Evolutionary conservation across 805 yeast genomes (phyloP), one percentile per base, ranked within the genome.

Genomic region (Saccharomycopsis synnaedendra): DNA sequence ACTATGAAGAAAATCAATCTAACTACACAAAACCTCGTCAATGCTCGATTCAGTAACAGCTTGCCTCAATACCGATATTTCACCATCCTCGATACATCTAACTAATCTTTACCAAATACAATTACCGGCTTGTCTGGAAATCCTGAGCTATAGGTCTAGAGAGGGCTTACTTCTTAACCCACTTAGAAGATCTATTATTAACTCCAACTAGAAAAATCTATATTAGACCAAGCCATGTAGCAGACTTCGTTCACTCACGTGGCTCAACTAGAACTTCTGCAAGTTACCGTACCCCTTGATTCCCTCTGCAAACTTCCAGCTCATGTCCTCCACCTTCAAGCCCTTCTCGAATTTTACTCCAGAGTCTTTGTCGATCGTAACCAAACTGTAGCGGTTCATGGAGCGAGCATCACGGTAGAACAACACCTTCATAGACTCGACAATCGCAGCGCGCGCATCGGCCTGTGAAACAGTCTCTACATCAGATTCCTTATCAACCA

Each of bases 391-490:
- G 60, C 81, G 83, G 63, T 93, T 95, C 53, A 85, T 68, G 19
- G 96, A 85, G 60, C 98, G 80, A 2, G 97, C 97, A 63, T 93
- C 99, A 65, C 99, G 78, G 71, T 93, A 93, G 64, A 81, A 93
- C 55, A 93, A 73, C 10, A 93, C 95, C 66, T 85, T 87, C 97
- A 93, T 88, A 58, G 90, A 78, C 60, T 89, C 86, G 58, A 76
- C 74, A 39, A 93, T 72, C n/a, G 83, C 78, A 43, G 74, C 72
- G 51, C 82, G 74, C 1, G 97, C 98, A 43, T 83, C 78, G 50
- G 74, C 82, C 61, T 85, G 83, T 36, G 76, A 68, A 32, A 87
- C 75, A 39, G 79, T 80, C 38, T 66, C 73, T 50, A 75, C 85
- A 59, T 88, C 96, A 31, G 73, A 78, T 57, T 88, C 97, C 39